Conservation (phyloP, 208 protist species). For the Jaenimonas drosophilae region DNA sequence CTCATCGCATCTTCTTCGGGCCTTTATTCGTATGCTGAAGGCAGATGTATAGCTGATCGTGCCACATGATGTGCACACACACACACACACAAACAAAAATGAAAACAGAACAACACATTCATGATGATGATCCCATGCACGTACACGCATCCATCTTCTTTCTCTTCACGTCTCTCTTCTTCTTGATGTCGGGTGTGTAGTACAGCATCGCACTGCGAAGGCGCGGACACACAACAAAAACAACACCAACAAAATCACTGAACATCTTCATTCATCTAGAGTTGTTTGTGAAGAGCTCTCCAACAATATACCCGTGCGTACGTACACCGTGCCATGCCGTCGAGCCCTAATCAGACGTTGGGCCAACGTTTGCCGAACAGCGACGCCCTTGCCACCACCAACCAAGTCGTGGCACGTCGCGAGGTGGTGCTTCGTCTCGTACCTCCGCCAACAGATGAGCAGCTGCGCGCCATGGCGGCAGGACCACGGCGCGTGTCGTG, state of each 20-base stretch:
- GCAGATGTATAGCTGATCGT: too few relatives aligned
- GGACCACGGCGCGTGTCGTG: slow-evolving; percentile 37
- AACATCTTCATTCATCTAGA: too few relatives aligned
- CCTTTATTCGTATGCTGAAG: too few relatives aligned
- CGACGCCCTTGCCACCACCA: background rate
- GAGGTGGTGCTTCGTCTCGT: slow-evolving; percentile 19
- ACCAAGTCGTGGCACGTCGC: background rate
- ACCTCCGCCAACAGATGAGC: slow-evolving; percentile 4
- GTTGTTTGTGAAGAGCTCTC: too few relatives aligned
- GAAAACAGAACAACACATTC: background rate
- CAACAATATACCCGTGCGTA: too few relatives aligned
- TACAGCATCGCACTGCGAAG: too few relatives aligned
- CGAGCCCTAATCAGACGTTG: background rate
- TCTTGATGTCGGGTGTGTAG: too few relatives aligned
- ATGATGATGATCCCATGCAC: background rate
- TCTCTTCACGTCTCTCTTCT: background rate
- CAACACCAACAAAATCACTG: too few relatives aligned
- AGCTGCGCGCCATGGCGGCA: background rate
- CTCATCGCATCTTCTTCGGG: too few relatives aligned
- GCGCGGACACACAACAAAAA: too few relatives aligned
- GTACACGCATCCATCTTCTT: background rate
- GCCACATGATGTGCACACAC: too few relatives aligned
- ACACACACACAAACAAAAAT: slow-evolving; percentile 3
- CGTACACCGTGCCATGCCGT: too few relatives aligned
- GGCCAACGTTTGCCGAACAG: background rate